Base-by-base conservation (phyloP, 805 yeast species). In the Ogataea angusta region DNA sequence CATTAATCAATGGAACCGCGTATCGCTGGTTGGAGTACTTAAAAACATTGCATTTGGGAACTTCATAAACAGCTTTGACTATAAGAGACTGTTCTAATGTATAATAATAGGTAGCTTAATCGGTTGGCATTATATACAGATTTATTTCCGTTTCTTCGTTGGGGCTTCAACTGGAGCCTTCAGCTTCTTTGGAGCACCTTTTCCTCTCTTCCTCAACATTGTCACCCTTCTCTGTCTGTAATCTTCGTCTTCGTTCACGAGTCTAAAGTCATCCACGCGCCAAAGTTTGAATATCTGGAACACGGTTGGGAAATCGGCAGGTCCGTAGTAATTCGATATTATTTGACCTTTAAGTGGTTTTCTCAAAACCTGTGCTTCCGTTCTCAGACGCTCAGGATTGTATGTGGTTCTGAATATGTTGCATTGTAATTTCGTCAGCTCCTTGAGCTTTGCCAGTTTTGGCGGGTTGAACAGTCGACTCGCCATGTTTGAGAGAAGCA, bases 181-280 rank as follows among this genome's bases (percentile, higher is more conserved):
- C 66, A 74, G 77, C 72, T 85, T 85, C 70, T 81, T 77, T 53
- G 93, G 95, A 10, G 93, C 88, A 63, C 91, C 90, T 65, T 85
- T 85, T 64, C 87, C 90, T 77, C 93, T 84, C 75, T 84, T 81
- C 71, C 80, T 85, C 64, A 86, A 73, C 34, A 69, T 69, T 43
- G 67, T 78, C 16, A 78, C 80, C 77, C 79, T 79, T 44, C 69
- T 73, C 46, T 82, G 56, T 63, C 95, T 73, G 63, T 82, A 80
- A 30, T 72, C 76, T 59, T 85, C 95, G 45, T 76, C 78, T 40
- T 82, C 84, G 51, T 84, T 83, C 5, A 73, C 71, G 49, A 85
- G 73, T 38, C 69, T 67, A 30, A 48, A 60, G 2, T 51, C 55
- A 15, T 56, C 57, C 3, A 47, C 51, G 25, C 47, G 47, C 52